These are phyloP conservation scores for Clitocybe nebularis DNA, from an alignment of 1,284 basidiomycete species.

Conservation along the genomic window DNA sequence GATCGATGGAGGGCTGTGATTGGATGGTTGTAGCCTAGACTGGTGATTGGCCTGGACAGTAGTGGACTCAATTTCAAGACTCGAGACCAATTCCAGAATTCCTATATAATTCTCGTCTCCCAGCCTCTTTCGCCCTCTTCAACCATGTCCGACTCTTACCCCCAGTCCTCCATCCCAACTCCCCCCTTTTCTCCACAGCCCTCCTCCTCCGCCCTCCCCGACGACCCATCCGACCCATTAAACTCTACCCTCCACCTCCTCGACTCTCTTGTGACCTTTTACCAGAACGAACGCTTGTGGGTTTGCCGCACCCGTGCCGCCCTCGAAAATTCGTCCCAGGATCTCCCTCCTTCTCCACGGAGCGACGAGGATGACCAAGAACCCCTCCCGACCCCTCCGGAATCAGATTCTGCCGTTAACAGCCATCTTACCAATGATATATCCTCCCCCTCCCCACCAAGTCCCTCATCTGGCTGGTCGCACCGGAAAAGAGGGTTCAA, in stretches of 20 bases:
- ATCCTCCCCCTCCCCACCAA: conserved; percentile 17
- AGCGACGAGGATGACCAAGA: conserved; percentile 5
- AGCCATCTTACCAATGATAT: not conserved
- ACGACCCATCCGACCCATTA: conserved; percentile 21
- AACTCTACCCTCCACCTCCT: conserved; percentile 50
- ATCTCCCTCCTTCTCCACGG: conserved; percentile 19
- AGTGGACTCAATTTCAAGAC: conserved; percentile 3
- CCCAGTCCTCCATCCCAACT: conserved; percentile 25
- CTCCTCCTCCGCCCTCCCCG: conserved; percentile 13
- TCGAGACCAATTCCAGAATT: conserved; percentile 6
- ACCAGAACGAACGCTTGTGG: conserved; percentile 67
- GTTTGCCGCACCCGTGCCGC: conserved; percentile 50
- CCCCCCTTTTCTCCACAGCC: conserved; percentile 29
- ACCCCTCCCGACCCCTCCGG: conserved; percentile 12
- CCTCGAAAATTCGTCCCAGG: conserved; percentile 34
- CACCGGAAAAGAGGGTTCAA: conserved; percentile 37
- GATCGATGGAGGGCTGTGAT: conserved; percentile 11
- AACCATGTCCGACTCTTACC: conserved; percentile 10
- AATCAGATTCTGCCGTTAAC: conserved; percentile 5
- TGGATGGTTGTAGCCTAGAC: conserved; percentile 16
- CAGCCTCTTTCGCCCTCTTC: conserved; percentile 13
- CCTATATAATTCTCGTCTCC: conserved; percentile 13
- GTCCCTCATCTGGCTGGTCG: conserved; percentile 36
- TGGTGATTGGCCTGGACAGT: conserved; percentile 18
- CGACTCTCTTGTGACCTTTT: conserved; percentile 59